Evolutionary conservation across 495 filamentous ascomycete species (phyloP).

Genomic region (Neurospora intermedia): DNA sequence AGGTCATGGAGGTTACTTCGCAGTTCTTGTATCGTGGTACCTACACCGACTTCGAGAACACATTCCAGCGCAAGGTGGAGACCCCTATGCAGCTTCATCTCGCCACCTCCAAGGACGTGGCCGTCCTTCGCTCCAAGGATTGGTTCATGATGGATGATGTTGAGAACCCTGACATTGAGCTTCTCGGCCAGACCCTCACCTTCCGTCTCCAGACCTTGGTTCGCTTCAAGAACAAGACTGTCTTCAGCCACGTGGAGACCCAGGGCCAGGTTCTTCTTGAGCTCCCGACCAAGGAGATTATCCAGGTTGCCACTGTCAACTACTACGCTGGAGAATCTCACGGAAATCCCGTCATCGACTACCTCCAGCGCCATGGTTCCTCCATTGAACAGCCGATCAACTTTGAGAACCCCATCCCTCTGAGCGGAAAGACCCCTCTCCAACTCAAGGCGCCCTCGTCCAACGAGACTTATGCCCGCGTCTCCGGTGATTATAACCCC

Average conservation of each 20-base stretch:
- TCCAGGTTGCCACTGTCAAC: slow-evolving; percentile 89
- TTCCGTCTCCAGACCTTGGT: slow-evolving; percentile 90
- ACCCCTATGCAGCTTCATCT: slow-evolving; percentile 92
- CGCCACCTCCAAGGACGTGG: slow-evolving; percentile 75
- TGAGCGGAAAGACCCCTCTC: slow-evolving; percentile 83
- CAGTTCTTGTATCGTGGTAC: slow-evolving; percentile 93
- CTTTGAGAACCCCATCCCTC: slow-evolving; percentile 94
- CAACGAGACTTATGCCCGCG: slow-evolving; percentile 94
- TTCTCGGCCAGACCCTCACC: slow-evolving; percentile 83
- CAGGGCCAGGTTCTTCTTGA: slow-evolving; percentile 87
- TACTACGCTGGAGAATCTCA: slow-evolving; percentile 84
- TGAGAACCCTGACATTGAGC: slow-evolving; percentile 63
- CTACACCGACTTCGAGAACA: slow-evolving; percentile 92
- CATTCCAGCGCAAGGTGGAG: slow-evolving; percentile 94
- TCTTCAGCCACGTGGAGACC: slow-evolving; percentile 89
- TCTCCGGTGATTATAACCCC: slow-evolving; percentile 97
- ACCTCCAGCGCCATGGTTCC: slow-evolving; percentile 81
- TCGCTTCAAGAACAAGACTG: slow-evolving; percentile 86
- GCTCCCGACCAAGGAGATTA: slow-evolving; percentile 93
- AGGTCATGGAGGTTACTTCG: slow-evolving; percentile 98
- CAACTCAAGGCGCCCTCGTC: slow-evolving; percentile 84
- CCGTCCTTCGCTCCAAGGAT: slow-evolving; percentile 87
- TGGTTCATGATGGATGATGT: slow-evolving; percentile 72
- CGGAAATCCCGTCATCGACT: slow-evolving; percentile 94
- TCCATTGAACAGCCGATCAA: slow-evolving; percentile 94